Evolutionary conservation across 768 basidiomycete species (phyloP).

Genomic region (Porphyrellus cyaneotinctus): DNA sequence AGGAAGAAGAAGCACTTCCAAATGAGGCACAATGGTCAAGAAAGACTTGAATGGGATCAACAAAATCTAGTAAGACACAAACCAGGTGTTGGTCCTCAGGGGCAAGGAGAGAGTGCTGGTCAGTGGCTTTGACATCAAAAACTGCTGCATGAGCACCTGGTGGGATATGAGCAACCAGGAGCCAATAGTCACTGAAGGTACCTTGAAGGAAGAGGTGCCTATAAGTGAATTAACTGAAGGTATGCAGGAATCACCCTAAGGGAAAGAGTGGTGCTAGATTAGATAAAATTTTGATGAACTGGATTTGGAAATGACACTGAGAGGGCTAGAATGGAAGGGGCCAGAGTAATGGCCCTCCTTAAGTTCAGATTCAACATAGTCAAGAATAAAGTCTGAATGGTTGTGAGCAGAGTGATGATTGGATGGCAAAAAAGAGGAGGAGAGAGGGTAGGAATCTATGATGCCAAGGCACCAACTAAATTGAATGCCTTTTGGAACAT

Average conservation of each 20-base stretch:
- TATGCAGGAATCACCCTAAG: not conserved
- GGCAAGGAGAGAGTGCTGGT: not conserved
- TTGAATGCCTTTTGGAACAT: too few relatives aligned
- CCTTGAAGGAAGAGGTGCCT: not conserved
- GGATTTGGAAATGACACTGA: constrained; percentile 38
- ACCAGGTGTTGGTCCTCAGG: not conserved
- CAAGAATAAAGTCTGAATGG: not conserved
- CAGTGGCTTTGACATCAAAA: not conserved
- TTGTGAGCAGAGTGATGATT: too few relatives aligned
- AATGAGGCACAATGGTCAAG: not conserved
- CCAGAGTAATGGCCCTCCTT: constrained; percentile 14
- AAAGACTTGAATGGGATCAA: too few relatives aligned
- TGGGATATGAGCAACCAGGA: not conserved
- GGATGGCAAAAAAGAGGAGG: too few relatives aligned
- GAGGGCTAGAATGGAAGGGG: constrained; percentile 38
- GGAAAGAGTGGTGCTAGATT: constrained; percentile 29
- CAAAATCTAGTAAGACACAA: not conserved
- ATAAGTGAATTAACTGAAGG: not conserved
- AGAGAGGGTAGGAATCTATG: too few relatives aligned
- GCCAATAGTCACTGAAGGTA: not conserved
- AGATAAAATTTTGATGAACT: constrained; percentile 23
- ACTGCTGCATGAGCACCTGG: not conserved
- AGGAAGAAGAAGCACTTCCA: not conserved
- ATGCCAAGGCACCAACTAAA: too few relatives aligned
- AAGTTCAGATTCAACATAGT: not conserved